phyloP scores from a whole-genome alignment of 257 asterid species.

The Salvia splendens region DNA sequence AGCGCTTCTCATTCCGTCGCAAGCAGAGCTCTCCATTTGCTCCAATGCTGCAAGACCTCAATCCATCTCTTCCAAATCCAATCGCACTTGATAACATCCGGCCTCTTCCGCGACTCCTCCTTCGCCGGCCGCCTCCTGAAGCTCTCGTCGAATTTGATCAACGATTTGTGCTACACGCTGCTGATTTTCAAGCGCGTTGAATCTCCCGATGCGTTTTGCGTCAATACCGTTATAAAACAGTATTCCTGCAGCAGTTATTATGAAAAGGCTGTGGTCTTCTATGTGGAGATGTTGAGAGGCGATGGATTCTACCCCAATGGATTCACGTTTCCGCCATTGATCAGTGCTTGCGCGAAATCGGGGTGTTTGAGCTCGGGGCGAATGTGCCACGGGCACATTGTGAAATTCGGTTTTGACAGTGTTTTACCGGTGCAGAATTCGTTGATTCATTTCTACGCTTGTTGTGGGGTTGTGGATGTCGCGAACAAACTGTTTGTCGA shows the following conservation, averaged over 20 bases:
- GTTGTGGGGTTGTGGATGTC: conserved; percentile 44
- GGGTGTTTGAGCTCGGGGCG: conserved; percentile 50
- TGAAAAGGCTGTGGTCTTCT: conserved; percentile 49
- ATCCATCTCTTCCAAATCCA: conserved; percentile 58
- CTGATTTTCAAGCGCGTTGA: conserved; percentile 49
- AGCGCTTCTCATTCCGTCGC: conserved; percentile 1
- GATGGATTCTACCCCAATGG: conserved; percentile 55
- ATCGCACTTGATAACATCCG: conserved; percentile 53
- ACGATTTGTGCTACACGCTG: conserved; percentile 41
- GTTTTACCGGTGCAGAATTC: conserved; percentile 67
- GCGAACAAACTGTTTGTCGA: conserved; percentile 45
- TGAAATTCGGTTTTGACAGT: conserved; percentile 61
- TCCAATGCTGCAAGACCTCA: conserved; percentile 47
- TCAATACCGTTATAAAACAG: conserved; percentile 61
- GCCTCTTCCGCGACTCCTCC: conserved; percentile 57
- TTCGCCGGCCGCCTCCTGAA: conserved; percentile 65
- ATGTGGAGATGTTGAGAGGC: conserved; percentile 53
- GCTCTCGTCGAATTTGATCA: conserved; percentile 42
- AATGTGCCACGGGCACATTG: conserved; percentile 67
- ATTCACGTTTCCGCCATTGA: conserved; percentile 62
- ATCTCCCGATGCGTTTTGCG: conserved; percentile 62
- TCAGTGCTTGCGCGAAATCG: conserved; percentile 64
- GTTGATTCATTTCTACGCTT: conserved; percentile 59
- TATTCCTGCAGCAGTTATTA: conserved; percentile 46
- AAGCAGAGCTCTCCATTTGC: conserved; percentile 43